Evolutionary conservation across 2,329 filamentous ascomycete genomes (phyloP), one percentile per base, ranked within the genome.

Genomic region (Diplodia mutila): DNA sequence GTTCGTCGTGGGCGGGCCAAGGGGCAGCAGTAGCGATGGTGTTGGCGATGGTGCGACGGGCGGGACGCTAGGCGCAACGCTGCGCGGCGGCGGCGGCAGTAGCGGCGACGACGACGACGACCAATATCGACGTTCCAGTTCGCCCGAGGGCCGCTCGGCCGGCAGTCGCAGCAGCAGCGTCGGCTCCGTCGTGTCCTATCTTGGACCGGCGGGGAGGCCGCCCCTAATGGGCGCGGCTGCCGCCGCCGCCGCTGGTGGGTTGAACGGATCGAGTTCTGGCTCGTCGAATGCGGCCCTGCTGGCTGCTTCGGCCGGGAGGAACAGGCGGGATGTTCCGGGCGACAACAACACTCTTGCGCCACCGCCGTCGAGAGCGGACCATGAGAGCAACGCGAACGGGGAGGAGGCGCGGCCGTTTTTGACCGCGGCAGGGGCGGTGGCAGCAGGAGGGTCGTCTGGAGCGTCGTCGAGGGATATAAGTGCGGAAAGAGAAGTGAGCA

Each of bases 221-320:
- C 59, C 59, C 7, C 21, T 63, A 21, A 63, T 63, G 59, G 39
- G 39, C 27, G 42, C 18, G 18, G 29, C 27, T 4, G 27, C 27
- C 6, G 21, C 21, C 7, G n/a, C 54, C 7, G 37, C 9, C 6
- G 53, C 32, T 7, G 14, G 9, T 14, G 53, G 18, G 4, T n/a
- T 39, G 55, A 46, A 29, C 7, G 57, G 39, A 1, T 61, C 57
- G 25, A 42, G 42, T 7, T 63, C 59, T 4, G 59, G 59, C 27
- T 63, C 59, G 18, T 63, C 59, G 21, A 51, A 63, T n/a, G 59
- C 59, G 2, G 46, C 59, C 14, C 59, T 63, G 18, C 46, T 63
- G 6, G 46, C 59, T 63, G 59, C 42, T 4, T 49, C 25, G 29
- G 42, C 25, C 27, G 42, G 59, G 1, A 21, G 39, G 8, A 25